A percentile compares a stretch with the other conserved stretches of the same genome.
Conservation (phyloP, 768 basidiomycete species). For the Crassisporium funariophilum region DNA sequence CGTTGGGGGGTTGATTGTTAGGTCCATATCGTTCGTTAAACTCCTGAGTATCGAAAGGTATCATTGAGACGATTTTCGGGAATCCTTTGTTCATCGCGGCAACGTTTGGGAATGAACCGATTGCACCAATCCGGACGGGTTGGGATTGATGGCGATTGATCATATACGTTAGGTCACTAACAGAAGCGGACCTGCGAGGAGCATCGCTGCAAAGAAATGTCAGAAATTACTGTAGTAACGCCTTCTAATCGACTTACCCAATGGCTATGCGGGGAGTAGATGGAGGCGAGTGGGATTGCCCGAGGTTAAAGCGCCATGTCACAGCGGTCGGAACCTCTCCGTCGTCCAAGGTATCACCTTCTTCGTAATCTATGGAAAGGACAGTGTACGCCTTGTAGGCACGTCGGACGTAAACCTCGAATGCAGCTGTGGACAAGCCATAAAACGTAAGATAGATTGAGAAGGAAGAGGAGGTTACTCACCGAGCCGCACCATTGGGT, state of each 20-base stretch:
- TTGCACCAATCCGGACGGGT: slow-evolving; percentile 87
- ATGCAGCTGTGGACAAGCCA: slow-evolving; percentile 83
- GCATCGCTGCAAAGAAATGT: slow-evolving; percentile 40
- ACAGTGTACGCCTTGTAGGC: slow-evolving; percentile 94
- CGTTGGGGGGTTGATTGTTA: slow-evolving; percentile 81
- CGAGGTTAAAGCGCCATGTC: slow-evolving; percentile 95
- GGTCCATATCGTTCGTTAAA: slow-evolving; percentile 75
- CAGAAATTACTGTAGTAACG: slow-evolving; percentile 1
- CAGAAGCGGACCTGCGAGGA: slow-evolving; percentile 82
- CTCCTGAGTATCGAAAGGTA: slow-evolving; percentile 79
- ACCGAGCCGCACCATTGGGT: slow-evolving; percentile 86
- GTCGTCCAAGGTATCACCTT: slow-evolving; percentile 83
- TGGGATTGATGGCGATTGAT: slow-evolving; percentile 86
- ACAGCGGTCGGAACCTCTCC: slow-evolving; percentile 80
- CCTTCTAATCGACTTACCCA: slow-evolving; percentile 36
- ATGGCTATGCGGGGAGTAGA: slow-evolving; percentile 70
- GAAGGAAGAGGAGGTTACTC: slow-evolving; percentile 23
- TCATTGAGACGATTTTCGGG: slow-evolving; percentile 65
- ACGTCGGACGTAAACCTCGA: slow-evolving; percentile 95
- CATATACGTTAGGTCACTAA: slow-evolving; percentile 94
- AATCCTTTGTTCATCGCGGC: slow-evolving; percentile 72
- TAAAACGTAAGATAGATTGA: slow-evolving; percentile 2
- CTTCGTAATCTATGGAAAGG: slow-evolving; percentile 92
- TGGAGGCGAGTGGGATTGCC: slow-evolving; percentile 84
- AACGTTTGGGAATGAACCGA: slow-evolving; percentile 86